Conservation (phyloP, 140 eudicot species). For the Flaveria floridana region DNA sequence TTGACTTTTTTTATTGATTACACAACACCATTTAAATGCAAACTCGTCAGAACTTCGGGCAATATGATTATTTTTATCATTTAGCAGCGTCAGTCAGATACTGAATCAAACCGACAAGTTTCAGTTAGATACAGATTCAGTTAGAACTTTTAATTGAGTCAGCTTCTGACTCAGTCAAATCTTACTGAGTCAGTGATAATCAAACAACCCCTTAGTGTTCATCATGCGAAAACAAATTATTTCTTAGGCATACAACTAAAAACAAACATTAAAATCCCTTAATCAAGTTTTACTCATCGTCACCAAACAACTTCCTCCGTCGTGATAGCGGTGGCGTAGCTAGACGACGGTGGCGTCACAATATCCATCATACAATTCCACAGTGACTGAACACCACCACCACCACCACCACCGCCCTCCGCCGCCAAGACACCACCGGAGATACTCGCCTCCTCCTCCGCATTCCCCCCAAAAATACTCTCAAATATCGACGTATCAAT, state of each 20-base stretch:
- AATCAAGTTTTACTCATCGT: neutral
- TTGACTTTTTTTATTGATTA: no score
- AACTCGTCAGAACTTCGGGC: no score
- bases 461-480: conserved; percentile 23
- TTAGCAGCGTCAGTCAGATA: no score
- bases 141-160: no score
- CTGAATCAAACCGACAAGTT: no score
- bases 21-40: no score
- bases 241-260: no score
- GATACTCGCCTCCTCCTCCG: neutral
- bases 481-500: conserved; percentile 26
- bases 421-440: conserved; percentile 11
- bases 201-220: neutral
- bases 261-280: no score
- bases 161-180: no score
- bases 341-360: conserved; percentile 19
- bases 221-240: neutral
- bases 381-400: conserved; percentile 12
- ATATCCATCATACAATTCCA: conserved; percentile 31
- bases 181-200: no score
- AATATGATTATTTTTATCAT: no score
- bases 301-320: conserved; percentile 36
- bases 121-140: no score
- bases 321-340: conserved; percentile 26
- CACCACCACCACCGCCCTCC: conserved; percentile 5